Base-by-base conservation (phyloP, 495 filamentous ascomycete genomes). In the Penicillium fimorum region DNA sequence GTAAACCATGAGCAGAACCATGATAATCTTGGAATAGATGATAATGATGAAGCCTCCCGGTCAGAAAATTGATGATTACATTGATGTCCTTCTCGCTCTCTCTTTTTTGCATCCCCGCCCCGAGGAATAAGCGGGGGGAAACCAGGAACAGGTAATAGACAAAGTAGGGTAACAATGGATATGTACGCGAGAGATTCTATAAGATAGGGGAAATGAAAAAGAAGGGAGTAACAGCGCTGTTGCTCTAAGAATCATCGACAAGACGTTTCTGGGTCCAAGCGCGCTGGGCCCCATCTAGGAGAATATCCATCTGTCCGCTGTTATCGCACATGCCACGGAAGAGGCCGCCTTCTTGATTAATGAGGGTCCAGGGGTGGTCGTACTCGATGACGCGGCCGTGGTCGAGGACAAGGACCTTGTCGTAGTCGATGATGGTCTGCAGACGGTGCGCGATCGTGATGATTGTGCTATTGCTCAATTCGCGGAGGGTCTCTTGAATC, bases 391-490 rank as follows among this genome's bases (percentile, higher is more conserved):
- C 88, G 33, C 76, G 69, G 25, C 95, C 95, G 64, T 92, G 90
- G 63, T 99, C 95, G 25, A 99, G 78, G 12, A 97, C 92, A 5
- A 97, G 79, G n/a, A 99, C 94, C 77, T 96, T 96, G 75, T 97
- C 93, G 66, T 97, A 97, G 66, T 97, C 95, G 46, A 91, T 90
- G 63, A 99, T 96, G 0, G 93, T 97, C 60, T 96, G 91, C 54
- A 99, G 79, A 12, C 95, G 86, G 71, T 99, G 95, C n/a, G 95
- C 95, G 62, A 99, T 97, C 0, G 95, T 97, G 66, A 96, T 92
- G 68, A 95, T 96, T 11, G 95, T 99, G 73, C 87, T 92, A 41
- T 87, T 86, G 54, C 74, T 77, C 38, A 97, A 78, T 68, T 96
- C 90, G 37, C 90, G 87, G 55, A 99, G 88, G 0, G 95, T 97